These are phyloP conservation scores for Seminavis robusta DNA, from an alignment of 108 stramenopile genomes.

Conservation along the genomic window DNA sequence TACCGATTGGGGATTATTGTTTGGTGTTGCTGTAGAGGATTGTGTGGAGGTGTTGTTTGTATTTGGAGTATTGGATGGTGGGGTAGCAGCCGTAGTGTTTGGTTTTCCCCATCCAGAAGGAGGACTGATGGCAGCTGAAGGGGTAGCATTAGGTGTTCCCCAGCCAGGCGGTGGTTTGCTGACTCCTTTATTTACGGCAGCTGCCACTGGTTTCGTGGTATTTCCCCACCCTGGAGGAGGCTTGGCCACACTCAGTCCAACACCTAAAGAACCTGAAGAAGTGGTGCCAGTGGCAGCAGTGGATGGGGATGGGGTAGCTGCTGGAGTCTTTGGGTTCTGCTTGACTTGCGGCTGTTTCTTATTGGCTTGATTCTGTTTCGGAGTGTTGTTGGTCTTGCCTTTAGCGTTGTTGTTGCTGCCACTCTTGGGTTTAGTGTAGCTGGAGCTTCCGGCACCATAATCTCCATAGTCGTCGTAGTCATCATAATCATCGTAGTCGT, in stretches of 20 bases:
- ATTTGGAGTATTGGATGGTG: not conserved
- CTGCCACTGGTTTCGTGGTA: not conserved
- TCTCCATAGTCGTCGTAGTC: conserved; percentile 63
- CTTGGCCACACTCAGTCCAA: conserved; percentile 20
- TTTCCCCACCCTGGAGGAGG: conserved; percentile 39
- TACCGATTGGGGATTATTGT: not conserved
- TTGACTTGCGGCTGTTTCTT: no score
- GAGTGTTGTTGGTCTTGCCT: conserved; percentile 2
- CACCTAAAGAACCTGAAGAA: not conserved
- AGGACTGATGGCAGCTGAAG: not conserved
- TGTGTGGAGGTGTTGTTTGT: not conserved
- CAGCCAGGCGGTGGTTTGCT: conserved; percentile 29
- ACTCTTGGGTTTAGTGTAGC: not conserved
- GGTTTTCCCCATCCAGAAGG: conserved; percentile 11
- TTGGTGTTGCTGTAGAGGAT: not conserved
- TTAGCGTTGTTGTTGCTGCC: conserved; percentile 9
- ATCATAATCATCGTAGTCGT: conserved; percentile 49
- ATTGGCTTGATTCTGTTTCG: no score
- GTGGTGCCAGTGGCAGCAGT: not conserved
- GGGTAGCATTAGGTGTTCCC: conserved; percentile 11
- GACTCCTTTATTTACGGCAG: conserved; percentile 4
- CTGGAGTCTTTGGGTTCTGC: not conserved
- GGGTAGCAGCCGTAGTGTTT: not conserved
- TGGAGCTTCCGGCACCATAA: conserved; percentile 14
- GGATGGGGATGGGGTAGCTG: not conserved